Evolutionary conservation across 768 basidiomycete species (phyloP).

Genomic region (Boletus subcaerulescens): DNA sequence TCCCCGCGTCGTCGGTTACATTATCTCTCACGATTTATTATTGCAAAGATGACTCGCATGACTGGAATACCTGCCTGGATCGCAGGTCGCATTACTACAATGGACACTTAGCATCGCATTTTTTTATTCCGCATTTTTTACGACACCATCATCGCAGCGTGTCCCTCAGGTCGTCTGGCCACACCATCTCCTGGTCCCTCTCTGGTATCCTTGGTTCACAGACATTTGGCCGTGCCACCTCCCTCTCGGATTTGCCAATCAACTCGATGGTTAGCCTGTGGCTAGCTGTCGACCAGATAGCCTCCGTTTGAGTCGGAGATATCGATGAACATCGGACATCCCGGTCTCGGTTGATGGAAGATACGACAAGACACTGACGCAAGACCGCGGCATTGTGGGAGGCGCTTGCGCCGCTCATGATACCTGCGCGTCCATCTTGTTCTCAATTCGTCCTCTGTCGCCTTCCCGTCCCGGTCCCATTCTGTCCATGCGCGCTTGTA

Average conservation of each 20-base stretch:
- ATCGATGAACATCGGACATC: conserved; percentile 50
- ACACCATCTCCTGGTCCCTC: conserved; percentile 7
- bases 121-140: conserved; percentile 44
- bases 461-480: conserved; percentile 45
- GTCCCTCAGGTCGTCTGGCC: conserved; percentile 26
- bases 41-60: conserved; percentile 38
- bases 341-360: conserved; percentile 50
- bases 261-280: conserved; percentile 39
- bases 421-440: conserved; percentile 48
- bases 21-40: conserved; percentile 38
- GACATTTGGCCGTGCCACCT: conserved; percentile 56
- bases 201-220: conserved; percentile 21
- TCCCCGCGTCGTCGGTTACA: conserved; percentile 30
- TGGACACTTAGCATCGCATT: conserved; percentile 39
- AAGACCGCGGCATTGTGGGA: conserved; percentile 64
- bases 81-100: conserved; percentile 54
- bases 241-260: conserved; percentile 30
- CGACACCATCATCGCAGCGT: conserved; percentile 26
- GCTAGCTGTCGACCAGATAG: conserved; percentile 28
- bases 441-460: conserved; percentile 38
- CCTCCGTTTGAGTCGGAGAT: conserved; percentile 28
- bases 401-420: conserved; percentile 47
- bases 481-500: conserved; percentile 57
- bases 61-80: conserved; percentile 55
- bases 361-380: conserved; percentile 61